These are phyloP conservation scores for Solanum rostratum DNA, from an alignment of 257 asterid species.

Conservation along the genomic window DNA sequence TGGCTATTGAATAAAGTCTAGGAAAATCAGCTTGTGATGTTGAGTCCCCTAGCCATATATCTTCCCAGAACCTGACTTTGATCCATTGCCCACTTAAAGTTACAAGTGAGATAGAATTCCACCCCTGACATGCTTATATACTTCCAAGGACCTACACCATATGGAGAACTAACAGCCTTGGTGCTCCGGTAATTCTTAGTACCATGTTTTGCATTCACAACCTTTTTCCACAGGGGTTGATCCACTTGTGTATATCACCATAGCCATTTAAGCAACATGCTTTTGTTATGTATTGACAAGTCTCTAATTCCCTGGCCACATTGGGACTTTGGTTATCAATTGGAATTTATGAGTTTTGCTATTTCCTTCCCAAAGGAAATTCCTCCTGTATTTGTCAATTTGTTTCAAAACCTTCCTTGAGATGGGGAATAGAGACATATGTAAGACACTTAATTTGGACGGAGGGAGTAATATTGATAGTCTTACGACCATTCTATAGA, in stretches of 20 bases:
- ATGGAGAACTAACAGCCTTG: background rate
- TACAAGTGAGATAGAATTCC: background rate
- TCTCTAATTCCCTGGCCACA: background rate
- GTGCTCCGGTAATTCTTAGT: background rate
- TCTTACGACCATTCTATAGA: background rate
- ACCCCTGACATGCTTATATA: background rate
- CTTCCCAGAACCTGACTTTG: background rate
- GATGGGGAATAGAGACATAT: no score
- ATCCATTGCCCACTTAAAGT: background rate
- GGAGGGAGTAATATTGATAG: background rate
- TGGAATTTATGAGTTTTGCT: no score
- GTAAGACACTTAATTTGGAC: background rate
- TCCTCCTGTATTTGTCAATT: no score
- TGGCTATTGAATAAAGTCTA: background rate
- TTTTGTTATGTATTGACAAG: background rate
- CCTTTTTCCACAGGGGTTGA: background rate
- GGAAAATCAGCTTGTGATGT: background rate
- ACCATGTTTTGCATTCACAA: background rate
- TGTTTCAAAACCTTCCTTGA: no score
- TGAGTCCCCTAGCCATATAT: background rate
- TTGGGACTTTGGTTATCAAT: background rate
- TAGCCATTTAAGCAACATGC: background rate
- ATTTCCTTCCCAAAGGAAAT: no score
- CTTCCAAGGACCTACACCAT: background rate
- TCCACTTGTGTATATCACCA: background rate